Base-by-base conservation (phyloP, 495 filamentous ascomycete genomes). In the Daldinia concentrica region DNA sequence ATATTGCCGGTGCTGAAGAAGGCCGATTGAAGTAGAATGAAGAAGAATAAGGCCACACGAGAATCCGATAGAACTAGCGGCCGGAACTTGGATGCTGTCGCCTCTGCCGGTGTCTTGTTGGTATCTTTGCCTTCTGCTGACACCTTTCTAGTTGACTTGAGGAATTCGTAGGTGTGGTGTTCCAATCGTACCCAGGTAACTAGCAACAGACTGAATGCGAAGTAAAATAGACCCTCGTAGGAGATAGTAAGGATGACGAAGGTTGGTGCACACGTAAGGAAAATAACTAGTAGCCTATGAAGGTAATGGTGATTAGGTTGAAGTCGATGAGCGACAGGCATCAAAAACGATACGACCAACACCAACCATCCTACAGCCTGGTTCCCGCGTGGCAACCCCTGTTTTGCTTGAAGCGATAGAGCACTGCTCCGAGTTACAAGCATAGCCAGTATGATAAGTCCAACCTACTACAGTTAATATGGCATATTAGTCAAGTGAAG, bases 1-100 rank as follows among this genome's bases (percentile, higher is more conserved):
- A 99, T 89, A 81, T 99, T 99, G 68, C 96, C 96, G 2, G 94
- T 97, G 81, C 90, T 91, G 86, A 99, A 99, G 84, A 99, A 99
- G 37, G 92, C 96, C 24, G 94, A 92, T 79, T 98, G 95, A 15
- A 99, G 86, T 12, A 99, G 87, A 75, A 91, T 93, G 75, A 98
- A 90, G 87, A 98, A 98, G 86, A 98, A 98, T 19, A 98, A 85
- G 9, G 93, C 90, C 34, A 95, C 90, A 45, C 96, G 92, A 29
- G 90, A 88, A 79, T 98, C 95, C 34, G 90, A 85, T 36, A 98
- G 86, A 26, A 86, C 90, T 27, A 98, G 85, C 1, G 90, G 79
- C 27, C 94, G 92, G 82, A 91, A 94, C 48, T 81, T 79, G 63
- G 70, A 72, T 24, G 30, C 51, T 17, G 50, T 27, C 14, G 51